Percentiles rank a stretch among this genome's conserved stretches.
Conservation (phyloP, 305 asterid species). For the Solanum hybrid region DNA sequence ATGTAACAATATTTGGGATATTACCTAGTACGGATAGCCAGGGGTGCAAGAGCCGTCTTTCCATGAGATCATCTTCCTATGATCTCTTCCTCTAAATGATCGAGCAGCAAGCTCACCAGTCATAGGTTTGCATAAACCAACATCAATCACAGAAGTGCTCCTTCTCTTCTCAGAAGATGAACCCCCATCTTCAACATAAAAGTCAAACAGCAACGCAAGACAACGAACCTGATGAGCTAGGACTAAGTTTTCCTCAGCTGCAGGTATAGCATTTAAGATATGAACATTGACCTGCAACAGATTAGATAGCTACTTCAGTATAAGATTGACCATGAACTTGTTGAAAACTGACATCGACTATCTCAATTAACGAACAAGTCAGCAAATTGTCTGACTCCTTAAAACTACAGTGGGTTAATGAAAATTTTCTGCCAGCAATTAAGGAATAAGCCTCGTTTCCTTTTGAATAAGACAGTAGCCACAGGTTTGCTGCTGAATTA, state of each 20-base stretch:
- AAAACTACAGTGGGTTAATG: neutral
- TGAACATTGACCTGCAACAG: slow-evolving; percentile 74
- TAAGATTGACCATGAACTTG: neutral
- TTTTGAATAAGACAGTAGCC: neutral
- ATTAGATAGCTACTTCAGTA: slow-evolving; percentile 2
- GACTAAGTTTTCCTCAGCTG: slow-evolving; percentile 48
- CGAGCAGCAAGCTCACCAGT: slow-evolving; percentile 55
- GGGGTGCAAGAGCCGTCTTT: slow-evolving; percentile 55
- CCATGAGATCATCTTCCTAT: slow-evolving; percentile 93
- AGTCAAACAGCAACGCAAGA: slow-evolving; percentile 90
- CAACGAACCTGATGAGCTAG: slow-evolving; percentile 78
- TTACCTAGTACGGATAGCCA: slow-evolving; percentile 64
- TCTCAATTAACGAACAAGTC: neutral
- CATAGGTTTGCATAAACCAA: slow-evolving; percentile 74
- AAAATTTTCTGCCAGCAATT: neutral
- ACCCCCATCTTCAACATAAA: slow-evolving; percentile 46
- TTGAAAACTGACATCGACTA: neutral
- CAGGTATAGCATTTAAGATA: slow-evolving; percentile 48
- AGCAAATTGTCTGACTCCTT: neutral
- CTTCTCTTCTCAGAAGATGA: slow-evolving; percentile 35
- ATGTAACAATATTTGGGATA: neutral
- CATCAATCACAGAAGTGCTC: slow-evolving; percentile 55
- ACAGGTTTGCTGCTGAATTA: neutral
- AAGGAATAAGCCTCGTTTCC: neutral
- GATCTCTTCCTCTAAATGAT: slow-evolving; percentile 84